These are phyloP conservation scores for Cladosporium sp. DNA, from an alignment of 2,329 filamentous ascomycete genomes.

Conservation along the genomic window DNA sequence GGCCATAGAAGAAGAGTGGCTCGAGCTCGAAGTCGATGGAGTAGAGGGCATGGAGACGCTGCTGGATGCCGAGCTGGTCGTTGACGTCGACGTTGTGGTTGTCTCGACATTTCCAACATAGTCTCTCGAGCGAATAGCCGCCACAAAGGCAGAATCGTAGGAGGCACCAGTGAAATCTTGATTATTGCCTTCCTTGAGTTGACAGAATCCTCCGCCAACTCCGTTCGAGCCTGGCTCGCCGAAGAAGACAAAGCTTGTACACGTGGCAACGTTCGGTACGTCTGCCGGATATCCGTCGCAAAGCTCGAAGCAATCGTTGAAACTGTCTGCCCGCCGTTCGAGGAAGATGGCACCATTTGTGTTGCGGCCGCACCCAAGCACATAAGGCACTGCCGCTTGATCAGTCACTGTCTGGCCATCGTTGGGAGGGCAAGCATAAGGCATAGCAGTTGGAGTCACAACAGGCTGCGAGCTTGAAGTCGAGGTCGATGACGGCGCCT, in stretches of 20 bases:
- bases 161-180: neutral
- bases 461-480: neutral
- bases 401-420: constrained; percentile 12
- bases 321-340: neutral
- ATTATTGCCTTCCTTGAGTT: neutral
- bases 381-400: constrained; percentile 1
- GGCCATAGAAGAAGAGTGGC: too few relatives aligned
- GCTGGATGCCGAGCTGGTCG: neutral
- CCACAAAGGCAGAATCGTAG: neutral
- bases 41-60: neutral
- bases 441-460: neutral
- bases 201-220: neutral
- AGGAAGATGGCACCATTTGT: neutral
- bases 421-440: constrained; percentile 10
- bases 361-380: constrained; percentile 10
- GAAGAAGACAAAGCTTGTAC: neutral
- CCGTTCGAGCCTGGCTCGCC: neutral
- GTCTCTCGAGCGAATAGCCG: neutral
- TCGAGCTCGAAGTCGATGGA: neutral
- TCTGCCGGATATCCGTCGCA: constrained; percentile 5
- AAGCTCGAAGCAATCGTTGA: constrained; percentile 14
- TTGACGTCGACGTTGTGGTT: neutral
- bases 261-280: neutral
- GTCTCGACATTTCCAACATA: neutral
- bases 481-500: neutral